Evolutionary conservation across 805 yeast genomes (phyloP), one percentile per base, ranked within the genome.

Genomic region (Sugiyamaella valdiviana): DNA sequence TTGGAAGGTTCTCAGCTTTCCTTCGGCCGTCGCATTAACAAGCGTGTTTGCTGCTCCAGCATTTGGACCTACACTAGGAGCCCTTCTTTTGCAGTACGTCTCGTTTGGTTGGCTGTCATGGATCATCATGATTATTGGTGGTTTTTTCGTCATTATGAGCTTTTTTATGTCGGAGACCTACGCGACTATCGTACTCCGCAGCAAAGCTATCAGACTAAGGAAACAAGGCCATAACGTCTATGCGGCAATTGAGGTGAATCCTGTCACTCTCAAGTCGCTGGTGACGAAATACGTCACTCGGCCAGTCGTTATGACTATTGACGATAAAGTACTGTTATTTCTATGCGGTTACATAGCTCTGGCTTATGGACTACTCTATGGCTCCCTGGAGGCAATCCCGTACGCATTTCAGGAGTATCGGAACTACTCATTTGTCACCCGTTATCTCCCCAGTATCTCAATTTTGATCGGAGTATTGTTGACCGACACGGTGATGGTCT

Each of bases 41-140:
- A 68, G 71, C 63, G 76, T 57, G 46, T 73, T 65, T 55, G 26
- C 53, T 7, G 62, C 64, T 0, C 61, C 64, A 6, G 40, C 52
- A 12, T 35, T 69, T 37, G 76, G 76, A 20, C 77, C 77, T 14
- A 67, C 70, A 62, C 50, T 73, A 45, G 71, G 73, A 4, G 76
- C 76, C 4, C 61, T 76, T 44, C 53, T 74, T 46, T 68, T 67
- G 45, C 69, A 70, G 24, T 69, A 68, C 29, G 51, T 68, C 52
- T 71, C 69, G 6, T 76, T 80, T 79, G 66, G 80, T 58, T 69
- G 77, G 66, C 69, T 77, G 5, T 64, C 67, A 19, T 76, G 73
- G 63, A 64, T 75, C 48, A 58, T 66, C 16, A 78, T 74, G 6
- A 61, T 74, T 5, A 54, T 72, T 4, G 29, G 59, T 1, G 41